A percentile compares a stretch with the other conserved stretches of the same genome.
Conservation (phyloP, 1,284 basidiomycete genomes). For the Paramarasmius palmivorus region DNA sequence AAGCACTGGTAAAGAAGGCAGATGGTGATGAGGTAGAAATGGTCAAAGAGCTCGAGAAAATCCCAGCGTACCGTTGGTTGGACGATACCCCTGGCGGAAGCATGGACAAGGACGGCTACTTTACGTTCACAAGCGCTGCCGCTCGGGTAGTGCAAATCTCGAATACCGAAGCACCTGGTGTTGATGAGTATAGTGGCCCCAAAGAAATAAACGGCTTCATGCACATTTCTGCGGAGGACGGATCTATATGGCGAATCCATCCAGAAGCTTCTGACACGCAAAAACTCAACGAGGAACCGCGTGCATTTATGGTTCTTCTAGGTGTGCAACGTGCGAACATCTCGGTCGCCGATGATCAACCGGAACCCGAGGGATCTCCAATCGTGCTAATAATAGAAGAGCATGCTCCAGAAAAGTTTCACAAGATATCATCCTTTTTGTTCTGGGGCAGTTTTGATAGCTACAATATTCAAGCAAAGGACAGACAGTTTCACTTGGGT, state of each 20-base stretch:
- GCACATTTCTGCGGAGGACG: neutral
- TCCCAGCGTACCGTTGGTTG: neutral
- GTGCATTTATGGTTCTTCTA: neutral
- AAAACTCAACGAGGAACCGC: neutral
- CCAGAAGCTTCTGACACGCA: neutral
- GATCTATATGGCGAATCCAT: neutral
- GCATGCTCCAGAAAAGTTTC: neutral
- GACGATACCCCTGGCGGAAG: neutral
- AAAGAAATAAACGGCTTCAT: neutral
- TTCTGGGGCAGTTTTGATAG: neutral
- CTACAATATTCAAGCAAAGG: neutral
- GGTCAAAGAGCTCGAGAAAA: neutral
- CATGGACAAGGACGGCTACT: slow-evolving; percentile 4
- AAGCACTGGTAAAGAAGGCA: neutral
- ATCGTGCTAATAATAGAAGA: neutral
- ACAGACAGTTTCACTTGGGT: neutral
- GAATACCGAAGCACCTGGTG: neutral
- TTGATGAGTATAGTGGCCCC: neutral
- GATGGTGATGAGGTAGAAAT: neutral
- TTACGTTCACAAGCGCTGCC: neutral
- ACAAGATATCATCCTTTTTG: neutral
- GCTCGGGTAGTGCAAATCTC: neutral
- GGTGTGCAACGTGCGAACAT: neutral
- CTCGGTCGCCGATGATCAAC: neutral
- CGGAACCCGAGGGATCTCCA: neutral